Percentiles rank a stretch among this genome's conserved stretches.
phyloP scores from a whole-genome alignment of 106 monocot genomes.

The Ottelia alismoides region DNA sequence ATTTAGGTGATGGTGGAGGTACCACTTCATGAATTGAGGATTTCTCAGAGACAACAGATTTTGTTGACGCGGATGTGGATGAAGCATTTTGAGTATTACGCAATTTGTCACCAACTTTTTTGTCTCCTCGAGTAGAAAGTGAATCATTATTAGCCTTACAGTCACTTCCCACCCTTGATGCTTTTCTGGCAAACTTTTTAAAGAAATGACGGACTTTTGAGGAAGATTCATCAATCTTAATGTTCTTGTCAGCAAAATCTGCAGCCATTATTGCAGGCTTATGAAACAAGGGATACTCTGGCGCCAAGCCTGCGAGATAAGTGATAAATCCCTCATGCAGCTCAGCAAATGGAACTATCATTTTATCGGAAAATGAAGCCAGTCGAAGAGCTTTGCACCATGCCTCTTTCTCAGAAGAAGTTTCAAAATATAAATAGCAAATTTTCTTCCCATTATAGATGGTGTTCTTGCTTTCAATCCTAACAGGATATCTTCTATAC shows the following conservation, averaged over 20 bases:
- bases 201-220: constrained; percentile 68
- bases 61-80: constrained; percentile 14
- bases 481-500: constrained; percentile 88
- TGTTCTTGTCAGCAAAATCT: constrained; percentile 36
- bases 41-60: constrained; percentile 25
- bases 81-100: constrained; percentile 15
- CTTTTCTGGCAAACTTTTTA: constrained; percentile 73
- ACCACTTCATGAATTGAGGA: constrained; percentile 30
- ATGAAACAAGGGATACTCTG: constrained; percentile 70
- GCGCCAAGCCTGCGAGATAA: constrained; percentile 49
- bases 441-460: constrained; percentile 59
- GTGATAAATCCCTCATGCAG: constrained; percentile 52
- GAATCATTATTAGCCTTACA: constrained; percentile 17
- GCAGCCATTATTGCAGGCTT: constrained; percentile 35
- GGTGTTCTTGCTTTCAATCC: constrained; percentile 54
- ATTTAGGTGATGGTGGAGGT: constrained; percentile 15
- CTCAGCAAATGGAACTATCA: constrained; percentile 30
- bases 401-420: constrained; percentile 93
- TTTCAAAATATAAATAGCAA: constrained; percentile 66
- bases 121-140: constrained; percentile 27
- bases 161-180: constrained; percentile 37
- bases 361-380: constrained; percentile 47
- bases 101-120: constrained; percentile 36
- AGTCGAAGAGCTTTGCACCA: constrained; percentile 96
- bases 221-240: constrained; percentile 36